These are phyloP conservation scores for Aspergillus awamori DNA, from an alignment of 2,329 filamentous ascomycete species.

Conservation along the genomic window DNA sequence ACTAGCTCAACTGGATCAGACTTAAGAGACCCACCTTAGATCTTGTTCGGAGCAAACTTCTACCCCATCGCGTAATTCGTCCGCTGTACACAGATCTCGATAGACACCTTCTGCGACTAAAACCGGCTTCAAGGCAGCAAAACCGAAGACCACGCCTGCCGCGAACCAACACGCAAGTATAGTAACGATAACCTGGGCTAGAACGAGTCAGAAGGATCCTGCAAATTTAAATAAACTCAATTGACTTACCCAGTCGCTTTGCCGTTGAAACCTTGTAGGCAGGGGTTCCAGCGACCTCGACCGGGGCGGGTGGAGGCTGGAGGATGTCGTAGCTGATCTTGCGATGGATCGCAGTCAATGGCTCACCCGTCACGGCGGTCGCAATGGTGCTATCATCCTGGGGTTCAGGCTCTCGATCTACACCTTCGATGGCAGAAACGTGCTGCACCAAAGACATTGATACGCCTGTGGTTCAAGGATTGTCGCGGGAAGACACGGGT, in stretches of 20 bases:
- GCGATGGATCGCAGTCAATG: slow-evolving; percentile 24
- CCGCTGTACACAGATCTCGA: slow-evolving; percentile 61
- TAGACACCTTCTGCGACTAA: slow-evolving; percentile 75
- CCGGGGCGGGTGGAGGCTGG: slow-evolving; percentile 38
- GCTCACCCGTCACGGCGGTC: slow-evolving; percentile 10
- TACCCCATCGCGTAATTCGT: slow-evolving; percentile 49
- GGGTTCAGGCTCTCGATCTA: slow-evolving; percentile 44
- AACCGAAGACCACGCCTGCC: slow-evolving; percentile 80
- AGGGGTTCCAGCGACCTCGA: slow-evolving; percentile 49
- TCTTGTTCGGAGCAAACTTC: slow-evolving; percentile 63
- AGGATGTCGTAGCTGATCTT: slow-evolving; percentile 49
- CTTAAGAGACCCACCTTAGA: slow-evolving; percentile 43
- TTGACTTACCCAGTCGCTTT: slow-evolving; percentile 36
- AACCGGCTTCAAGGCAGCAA: slow-evolving; percentile 80
- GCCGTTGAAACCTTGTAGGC: slow-evolving; percentile 53
- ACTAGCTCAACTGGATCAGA: not conserved
- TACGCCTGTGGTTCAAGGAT: not conserved
- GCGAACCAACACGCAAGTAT: slow-evolving; percentile 75
- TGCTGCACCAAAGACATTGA: slow-evolving; percentile 57
- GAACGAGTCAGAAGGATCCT: slow-evolving; percentile 6
- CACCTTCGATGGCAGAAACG: slow-evolving; percentile 54
- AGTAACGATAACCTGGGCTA: slow-evolving; percentile 64
- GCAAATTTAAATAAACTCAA: not conserved
- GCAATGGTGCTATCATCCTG: slow-evolving; percentile 24
- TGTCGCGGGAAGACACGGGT: not conserved